Conservation (phyloP, 208 protist species). For the Tritrichomonas foetus region DNA sequence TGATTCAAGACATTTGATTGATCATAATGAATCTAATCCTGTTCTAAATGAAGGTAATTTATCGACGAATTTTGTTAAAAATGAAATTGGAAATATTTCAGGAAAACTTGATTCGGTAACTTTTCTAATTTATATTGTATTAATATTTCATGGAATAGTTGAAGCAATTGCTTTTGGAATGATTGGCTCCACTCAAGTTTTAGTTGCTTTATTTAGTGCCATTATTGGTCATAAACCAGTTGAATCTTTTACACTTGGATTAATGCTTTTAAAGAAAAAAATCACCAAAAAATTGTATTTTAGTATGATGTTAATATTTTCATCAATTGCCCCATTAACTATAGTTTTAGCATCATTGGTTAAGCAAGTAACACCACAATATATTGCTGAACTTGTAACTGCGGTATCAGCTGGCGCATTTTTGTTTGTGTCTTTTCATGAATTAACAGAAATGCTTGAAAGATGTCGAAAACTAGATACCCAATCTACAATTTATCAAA, state of each 20-base stretch:
- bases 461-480: too few species aligned
- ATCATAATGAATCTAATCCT: too few species aligned
- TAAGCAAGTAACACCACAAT: not conserved
- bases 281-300: not conserved
- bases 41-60: too few species aligned
- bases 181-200: not conserved
- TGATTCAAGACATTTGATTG: too few species aligned
- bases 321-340: not conserved
- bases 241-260: not conserved
- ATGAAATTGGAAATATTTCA: too few species aligned
- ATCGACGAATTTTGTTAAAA: too few species aligned
- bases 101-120: not conserved
- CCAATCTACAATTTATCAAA: not conserved
- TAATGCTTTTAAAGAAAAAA: not conserved
- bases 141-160: not conserved
- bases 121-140: not conserved
- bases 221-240: conserved; percentile 33
- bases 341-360: not conserved
- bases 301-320: not conserved
- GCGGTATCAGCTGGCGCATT: not conserved
- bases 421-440: not conserved
- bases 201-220: not conserved
- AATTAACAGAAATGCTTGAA: not conserved
- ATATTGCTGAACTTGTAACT: not conserved
- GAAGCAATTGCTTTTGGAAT: not conserved